Evolutionary conservation across 2,329 filamentous ascomycete species (phyloP), one percentile per base, ranked within the genome.

Genomic region (Exutisphaerella laricina): DNA sequence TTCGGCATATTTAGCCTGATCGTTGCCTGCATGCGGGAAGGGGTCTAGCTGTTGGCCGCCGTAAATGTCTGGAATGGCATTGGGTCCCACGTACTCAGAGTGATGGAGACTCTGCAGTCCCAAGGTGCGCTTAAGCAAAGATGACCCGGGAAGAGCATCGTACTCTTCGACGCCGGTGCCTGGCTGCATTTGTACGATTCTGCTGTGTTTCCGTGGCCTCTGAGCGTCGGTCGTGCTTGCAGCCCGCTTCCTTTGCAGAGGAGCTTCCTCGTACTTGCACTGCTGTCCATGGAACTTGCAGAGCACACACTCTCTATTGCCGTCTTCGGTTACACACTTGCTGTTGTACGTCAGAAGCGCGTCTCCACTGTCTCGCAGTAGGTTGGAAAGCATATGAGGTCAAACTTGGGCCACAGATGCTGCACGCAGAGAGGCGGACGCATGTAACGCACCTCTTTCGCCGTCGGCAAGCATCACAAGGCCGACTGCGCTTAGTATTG

Each of bases 121-220:
- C n/a, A 60, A 70, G 12, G 81, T 84, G 60, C 79, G 75, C 64
- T 81, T 82, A 45, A 85, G 70, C 56, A 82, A 69, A 45, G 78
- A 80, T 40, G 78, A 77, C 28, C 79, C 79, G 48, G 79, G 79
- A 56, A 83, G 77, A 62, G 83, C 82, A 61, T 80, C 79, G 77
- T 84, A 81, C 51, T 84, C 80, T 20, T 41, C 79, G 49, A 82
- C 71, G 48, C 83, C 48, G 2, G 50, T 53, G 12, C 55, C 55
- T 2, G 48, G 51, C 28, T 42, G 45, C 22, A 49, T 41, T n/a
- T 44, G 42, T 25, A 48, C 29, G 14, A 39, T 44, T 28, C 44
- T 36, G 26, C 36, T 41, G 12, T 49, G 46, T 32, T 54, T 54
- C 22, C 40, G 20, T 6, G 46, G 40, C 18, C 36, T 31, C 4